Evolutionary conservation across 306 rosid genomes (phyloP), one percentile per base, ranked within the genome.

Genomic region (Rubus parviflorus): DNA sequence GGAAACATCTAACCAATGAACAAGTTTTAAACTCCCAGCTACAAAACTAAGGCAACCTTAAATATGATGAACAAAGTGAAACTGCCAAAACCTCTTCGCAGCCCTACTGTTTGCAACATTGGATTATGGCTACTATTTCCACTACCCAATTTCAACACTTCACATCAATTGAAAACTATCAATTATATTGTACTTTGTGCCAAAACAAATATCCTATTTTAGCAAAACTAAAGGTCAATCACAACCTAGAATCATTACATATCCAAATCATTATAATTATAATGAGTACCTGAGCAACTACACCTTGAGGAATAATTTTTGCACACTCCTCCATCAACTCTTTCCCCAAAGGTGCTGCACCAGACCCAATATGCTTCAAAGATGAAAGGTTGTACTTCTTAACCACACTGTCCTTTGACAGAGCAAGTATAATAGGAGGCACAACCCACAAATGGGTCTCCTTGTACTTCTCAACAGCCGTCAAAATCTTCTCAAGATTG

Each of bases 271-370:
- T 49, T 17, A 7, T 5, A 66, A 77, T 53, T 22, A 1, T 20
- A 8, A 45, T 38, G n/a, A 6, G 54, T 83, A 90, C 98, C 96
- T 94, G 98, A 52, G 0, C 4, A 70, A 91, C 65, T 3, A 72
- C 35, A 49, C 79, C 82, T 20, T 86, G 83, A 41, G 98, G 94
- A 30, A 94, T 49, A 12, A 83, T 81, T 45, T 45, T 84, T 0
- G 82, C 77, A 62, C 94, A 86, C 37, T 91, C 98, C 75, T 87
- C 86, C 97, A 91, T 91, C 81, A 94, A 81, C 0, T 91, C 97
- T 65, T 81, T 94, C 46, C 94, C 97, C 52, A 94, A 77, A 74
- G 98, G 98, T 48, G 97, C 98, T 51, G 97, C 98, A 47, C 98
- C 98, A 0, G 94, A 90, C 11, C 89, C 89, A 58, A 91, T 69